These are phyloP conservation scores for Xylogone sp. DNA, from an alignment of 2,329 filamentous ascomycete genomes.

Conservation along the genomic window DNA sequence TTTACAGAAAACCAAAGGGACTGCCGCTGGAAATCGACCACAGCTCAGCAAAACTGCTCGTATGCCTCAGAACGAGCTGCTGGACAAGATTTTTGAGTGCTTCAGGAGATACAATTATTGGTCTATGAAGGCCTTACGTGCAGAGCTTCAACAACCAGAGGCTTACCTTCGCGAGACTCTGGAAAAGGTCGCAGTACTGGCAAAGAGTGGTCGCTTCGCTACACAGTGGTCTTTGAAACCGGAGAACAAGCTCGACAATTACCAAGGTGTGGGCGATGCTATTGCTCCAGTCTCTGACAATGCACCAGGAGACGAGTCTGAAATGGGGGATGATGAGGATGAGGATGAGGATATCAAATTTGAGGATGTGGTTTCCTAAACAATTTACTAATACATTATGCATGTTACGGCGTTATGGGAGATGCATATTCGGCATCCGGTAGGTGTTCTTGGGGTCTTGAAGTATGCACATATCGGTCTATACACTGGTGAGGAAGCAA, in stretches of 20 bases:
- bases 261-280: constrained; percentile 49
- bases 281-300: constrained; percentile 37
- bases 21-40: constrained; percentile 55
- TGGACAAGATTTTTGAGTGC: constrained; percentile 78
- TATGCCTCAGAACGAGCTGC: constrained; percentile 81
- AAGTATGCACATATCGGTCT: background rate
- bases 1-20: constrained; percentile 44
- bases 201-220: constrained; percentile 79
- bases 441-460: background rate
- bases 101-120: constrained; percentile 89
- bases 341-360: constrained; percentile 68
- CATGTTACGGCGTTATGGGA: background rate
- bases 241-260: constrained; percentile 57
- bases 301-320: constrained; percentile 38
- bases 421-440: background rate
- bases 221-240: constrained; percentile 80
- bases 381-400: background rate
- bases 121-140: constrained; percentile 84
- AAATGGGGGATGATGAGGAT: constrained; percentile 52
- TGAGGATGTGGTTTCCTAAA: constrained; percentile 61
- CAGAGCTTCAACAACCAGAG: constrained; percentile 79
- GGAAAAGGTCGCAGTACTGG: constrained; percentile 76
- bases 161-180: constrained; percentile 85
- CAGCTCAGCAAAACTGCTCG: constrained; percentile 83
- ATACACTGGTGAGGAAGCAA: background rate